These are phyloP conservation scores for Tetracentron sinense DNA, from an alignment of 164 flowering plant genomes.

Conservation along the genomic window DNA sequence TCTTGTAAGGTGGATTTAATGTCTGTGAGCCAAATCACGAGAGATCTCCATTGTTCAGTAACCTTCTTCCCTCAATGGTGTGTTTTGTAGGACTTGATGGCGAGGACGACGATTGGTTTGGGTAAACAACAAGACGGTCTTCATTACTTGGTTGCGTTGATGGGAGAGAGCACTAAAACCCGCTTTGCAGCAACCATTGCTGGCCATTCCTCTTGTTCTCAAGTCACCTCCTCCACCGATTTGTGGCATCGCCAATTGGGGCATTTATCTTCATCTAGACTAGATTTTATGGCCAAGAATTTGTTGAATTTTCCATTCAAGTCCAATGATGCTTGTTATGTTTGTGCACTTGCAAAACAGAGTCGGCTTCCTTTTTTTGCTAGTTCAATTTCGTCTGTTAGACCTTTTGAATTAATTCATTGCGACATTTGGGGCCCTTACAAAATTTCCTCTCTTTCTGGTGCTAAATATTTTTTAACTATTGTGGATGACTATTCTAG, in stretches of 20 bases:
- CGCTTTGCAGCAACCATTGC: too few species aligned
- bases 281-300: neutral
- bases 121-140: neutral
- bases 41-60: conserved; percentile 8
- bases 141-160: neutral
- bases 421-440: neutral
- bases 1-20: too few species aligned
- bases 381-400: neutral
- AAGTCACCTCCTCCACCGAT: neutral
- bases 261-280: neutral
- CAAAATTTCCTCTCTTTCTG: neutral
- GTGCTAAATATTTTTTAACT: neutral
- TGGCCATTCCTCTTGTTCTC: neutral
- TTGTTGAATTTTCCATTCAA: neutral
- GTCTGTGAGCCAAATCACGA: neutral
- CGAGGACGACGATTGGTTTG: conserved; percentile 3
- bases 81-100: neutral
- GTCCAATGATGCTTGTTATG: neutral
- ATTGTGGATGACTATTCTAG: neutral
- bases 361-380: neutral
- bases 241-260: neutral
- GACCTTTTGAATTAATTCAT: neutral
- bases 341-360: neutral
- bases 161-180: too few species aligned
- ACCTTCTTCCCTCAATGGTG: neutral